Evolutionary conservation across 805 yeast species (phyloP), one percentile per base, ranked within the genome.

Genomic region (Metschnikowia orientalis): DNA sequence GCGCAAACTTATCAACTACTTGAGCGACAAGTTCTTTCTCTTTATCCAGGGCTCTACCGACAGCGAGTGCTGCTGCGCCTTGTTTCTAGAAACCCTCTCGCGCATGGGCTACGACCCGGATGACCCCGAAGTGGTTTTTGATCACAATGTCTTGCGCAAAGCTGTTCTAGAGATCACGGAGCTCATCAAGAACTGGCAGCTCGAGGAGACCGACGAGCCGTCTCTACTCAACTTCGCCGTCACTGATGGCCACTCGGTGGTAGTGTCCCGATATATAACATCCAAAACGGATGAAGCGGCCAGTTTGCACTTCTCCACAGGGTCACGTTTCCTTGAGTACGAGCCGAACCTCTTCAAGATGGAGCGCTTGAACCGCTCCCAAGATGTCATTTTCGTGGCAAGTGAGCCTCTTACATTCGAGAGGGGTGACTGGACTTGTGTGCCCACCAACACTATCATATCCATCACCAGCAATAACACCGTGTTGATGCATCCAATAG

Each of bases 381-480:
- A 90, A 57, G 90, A 87, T 57, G 90, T 92, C 11, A 81, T 90
- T n/a, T 82, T 92, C 80, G 92, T 92, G 30, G 95, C 98, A 1
- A 82, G 95, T 11, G 98, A 92, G 54, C 98, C 98, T 0, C 68
- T 92, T 37, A 92, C 98, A 0, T 92, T 92, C 57, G 97, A 92
- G 61, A 67, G 98, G 35, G 90, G 89, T 23, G 98, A 92, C 59
- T 92, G 98, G 98, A 84, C 90, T 32, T 81, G 96, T 3, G 94
- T 92, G 1, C 97, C 97, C 2, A 83, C 97, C 1, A 92, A 92
- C 55, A 83, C 97, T 3, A 65, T 81, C 1, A 57, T 92, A 10
- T 84, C 95, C 0, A 78, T 92, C 38, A 79, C 77, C 43, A 79
- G 77, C 35, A 58, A 57, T 35, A 95, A 89, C 55, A 86, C 95